These are phyloP conservation scores for Trichoderma orchidacearum DNA, from an alignment of 495 filamentous ascomycete species.

Conservation along the genomic window DNA sequence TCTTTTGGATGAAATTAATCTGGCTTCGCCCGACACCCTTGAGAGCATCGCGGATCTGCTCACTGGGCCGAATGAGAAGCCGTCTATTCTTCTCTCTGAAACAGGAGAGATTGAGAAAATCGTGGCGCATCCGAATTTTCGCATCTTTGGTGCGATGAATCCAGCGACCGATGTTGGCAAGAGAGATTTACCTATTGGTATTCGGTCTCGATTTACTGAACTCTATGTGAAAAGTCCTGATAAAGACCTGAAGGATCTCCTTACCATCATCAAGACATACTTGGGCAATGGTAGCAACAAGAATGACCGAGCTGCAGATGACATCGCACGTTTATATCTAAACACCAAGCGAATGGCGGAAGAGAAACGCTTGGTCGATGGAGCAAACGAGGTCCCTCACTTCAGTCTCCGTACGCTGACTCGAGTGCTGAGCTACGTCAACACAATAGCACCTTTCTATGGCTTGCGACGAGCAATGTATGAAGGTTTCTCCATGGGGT, in stretches of 20 bases:
- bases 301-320: slow-evolving; percentile 52
- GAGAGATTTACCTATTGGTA: slow-evolving; percentile 73
- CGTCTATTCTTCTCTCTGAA: slow-evolving; percentile 81
- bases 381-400: slow-evolving; percentile 83
- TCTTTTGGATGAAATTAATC: slow-evolving; percentile 93
- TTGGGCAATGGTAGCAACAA: slow-evolving; percentile 52
- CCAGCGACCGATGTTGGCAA: slow-evolving; percentile 96
- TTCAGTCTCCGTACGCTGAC: slow-evolving; percentile 95
- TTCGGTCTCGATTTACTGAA: slow-evolving; percentile 84
- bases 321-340: slow-evolving; percentile 75
- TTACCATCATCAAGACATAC: slow-evolving; percentile 75
- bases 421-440: slow-evolving; percentile 72
- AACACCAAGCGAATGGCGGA: slow-evolving; percentile 72
- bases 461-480: slow-evolving; percentile 78
- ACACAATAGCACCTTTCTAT: slow-evolving; percentile 71
- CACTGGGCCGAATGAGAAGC: slow-evolving; percentile 45
- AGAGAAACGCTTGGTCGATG: slow-evolving; percentile 76
- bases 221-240: slow-evolving; percentile 86
- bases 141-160: slow-evolving; percentile 98
- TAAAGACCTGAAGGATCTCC: slow-evolving; percentile 64
- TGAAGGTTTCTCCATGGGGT: slow-evolving; percentile 98
- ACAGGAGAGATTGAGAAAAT: slow-evolving; percentile 82
- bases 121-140: slow-evolving; percentile 80
- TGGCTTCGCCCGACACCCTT: slow-evolving; percentile 85
- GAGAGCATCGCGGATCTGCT: slow-evolving; percentile 86